Conservation (phyloP, 148 eudicot species). For the Silene latifolia region DNA sequence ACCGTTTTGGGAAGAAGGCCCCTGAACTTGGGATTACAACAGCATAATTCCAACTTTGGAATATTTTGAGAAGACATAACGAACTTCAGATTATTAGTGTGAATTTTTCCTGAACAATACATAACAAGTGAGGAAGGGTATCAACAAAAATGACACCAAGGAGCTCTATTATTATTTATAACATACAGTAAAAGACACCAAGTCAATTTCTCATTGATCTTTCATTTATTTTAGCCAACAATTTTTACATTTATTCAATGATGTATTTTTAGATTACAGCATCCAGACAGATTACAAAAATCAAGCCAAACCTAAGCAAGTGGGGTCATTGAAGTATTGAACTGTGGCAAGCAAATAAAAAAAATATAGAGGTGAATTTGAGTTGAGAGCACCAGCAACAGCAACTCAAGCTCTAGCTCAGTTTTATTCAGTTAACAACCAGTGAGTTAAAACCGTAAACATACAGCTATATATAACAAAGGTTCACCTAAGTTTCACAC, state of each 20-base stretch:
- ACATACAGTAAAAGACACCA: background rate
- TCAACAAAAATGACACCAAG: background rate
- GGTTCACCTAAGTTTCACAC: background rate
- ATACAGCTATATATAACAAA: background rate
- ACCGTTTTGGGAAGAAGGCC: background rate
- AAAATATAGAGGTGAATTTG: background rate
- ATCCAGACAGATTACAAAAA: background rate
- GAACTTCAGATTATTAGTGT: background rate
- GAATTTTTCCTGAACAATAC: background rate
- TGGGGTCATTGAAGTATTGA: background rate
- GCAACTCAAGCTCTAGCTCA: background rate
- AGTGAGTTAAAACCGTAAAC: background rate
- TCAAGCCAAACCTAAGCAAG: background rate
- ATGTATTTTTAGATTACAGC: background rate
- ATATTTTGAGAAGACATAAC: background rate
- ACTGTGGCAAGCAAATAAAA: background rate
- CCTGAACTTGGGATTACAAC: background rate
- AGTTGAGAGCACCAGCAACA: background rate
- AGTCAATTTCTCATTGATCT: background rate
- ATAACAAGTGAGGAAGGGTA: background rate
- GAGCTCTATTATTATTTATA: background rate
- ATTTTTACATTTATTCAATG: background rate
- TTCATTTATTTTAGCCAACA: background rate
- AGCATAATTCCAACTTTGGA: background rate
- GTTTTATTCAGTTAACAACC: background rate